phyloP scores from a whole-genome alignment of 2,329 filamentous ascomycete genomes.

The Byssoonygena ceratinophila region DNA sequence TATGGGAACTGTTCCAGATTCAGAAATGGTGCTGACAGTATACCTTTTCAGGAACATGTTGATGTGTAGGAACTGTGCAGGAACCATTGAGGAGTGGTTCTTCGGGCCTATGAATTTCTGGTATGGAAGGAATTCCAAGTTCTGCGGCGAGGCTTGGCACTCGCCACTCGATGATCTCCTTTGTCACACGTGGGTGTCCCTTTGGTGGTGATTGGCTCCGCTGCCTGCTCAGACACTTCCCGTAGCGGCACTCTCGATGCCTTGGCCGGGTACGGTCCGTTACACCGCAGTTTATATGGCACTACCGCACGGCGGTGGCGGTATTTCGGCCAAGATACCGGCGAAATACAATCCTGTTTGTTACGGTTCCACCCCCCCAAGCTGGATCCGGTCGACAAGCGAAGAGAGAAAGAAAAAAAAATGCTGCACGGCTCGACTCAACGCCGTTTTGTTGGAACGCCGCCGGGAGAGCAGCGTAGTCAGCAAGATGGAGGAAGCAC shows the following conservation, averaged over 20 bases:
- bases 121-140: neutral
- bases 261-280: neutral
- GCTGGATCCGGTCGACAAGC: constrained; percentile 1
- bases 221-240: neutral
- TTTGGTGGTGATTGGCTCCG: neutral
- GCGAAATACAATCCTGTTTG: neutral
- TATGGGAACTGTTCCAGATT: no score
- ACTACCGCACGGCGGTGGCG: neutral
- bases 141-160: neutral
- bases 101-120: no score
- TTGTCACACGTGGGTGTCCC: neutral
- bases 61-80: no score
- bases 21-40: no score
- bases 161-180: neutral
- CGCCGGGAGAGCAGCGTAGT: neutral
- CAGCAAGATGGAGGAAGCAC: constrained; percentile 5
- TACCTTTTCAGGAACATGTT: no score
- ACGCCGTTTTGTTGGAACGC: neutral
- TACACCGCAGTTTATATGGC: neutral
- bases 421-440: neutral
- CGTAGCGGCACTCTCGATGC: neutral
- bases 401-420: neutral
- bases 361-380: constrained; percentile 6
- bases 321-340: neutral
- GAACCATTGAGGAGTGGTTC: no score